Evolutionary conservation across 345 rosid species (phyloP).

Genomic region (Citrus glauca): DNA sequence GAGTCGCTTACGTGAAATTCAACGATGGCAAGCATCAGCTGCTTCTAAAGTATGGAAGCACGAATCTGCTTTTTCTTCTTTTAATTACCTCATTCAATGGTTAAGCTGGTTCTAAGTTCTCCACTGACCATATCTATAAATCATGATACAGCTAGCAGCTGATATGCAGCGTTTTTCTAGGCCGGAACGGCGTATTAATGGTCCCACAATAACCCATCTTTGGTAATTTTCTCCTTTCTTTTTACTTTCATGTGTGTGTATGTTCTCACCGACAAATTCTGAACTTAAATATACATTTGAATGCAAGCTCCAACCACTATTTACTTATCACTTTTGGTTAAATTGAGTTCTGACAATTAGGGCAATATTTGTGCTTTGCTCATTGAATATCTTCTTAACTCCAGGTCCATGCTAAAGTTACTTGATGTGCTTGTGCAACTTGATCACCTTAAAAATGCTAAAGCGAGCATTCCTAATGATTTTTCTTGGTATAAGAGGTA

Average conservation of each 20-base stretch:
- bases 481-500: constrained; percentile 99
- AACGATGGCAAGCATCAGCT: constrained; percentile 95
- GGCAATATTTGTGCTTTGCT: constrained; percentile 2
- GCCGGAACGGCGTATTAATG: constrained; percentile 95
- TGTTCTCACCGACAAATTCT: constrained; percentile 1
- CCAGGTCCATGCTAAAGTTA: constrained; percentile 93
- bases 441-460: constrained; percentile 98
- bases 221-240: constrained; percentile 42
- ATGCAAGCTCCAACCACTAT: background rate
- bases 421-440: constrained; percentile 97
- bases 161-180: constrained; percentile 99
- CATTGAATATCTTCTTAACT: constrained; percentile 17
- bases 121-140: constrained; percentile 9
- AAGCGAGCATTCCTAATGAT: constrained; percentile 99
- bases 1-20: constrained; percentile 97
- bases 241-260: background rate
- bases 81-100: background rate
- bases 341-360: background rate
- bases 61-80: background rate
- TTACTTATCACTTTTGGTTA: background rate
- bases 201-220: constrained; percentile 91
- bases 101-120: background rate
- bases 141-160: constrained; percentile 81
- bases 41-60: constrained; percentile 65
- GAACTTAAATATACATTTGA: constrained; percentile 3